Percentiles rank a stretch among this genome's conserved stretches.
These are phyloP conservation scores for Myxozyma kluyveri DNA, from an alignment of 805 yeast species.

Conservation along the genomic window DNA sequence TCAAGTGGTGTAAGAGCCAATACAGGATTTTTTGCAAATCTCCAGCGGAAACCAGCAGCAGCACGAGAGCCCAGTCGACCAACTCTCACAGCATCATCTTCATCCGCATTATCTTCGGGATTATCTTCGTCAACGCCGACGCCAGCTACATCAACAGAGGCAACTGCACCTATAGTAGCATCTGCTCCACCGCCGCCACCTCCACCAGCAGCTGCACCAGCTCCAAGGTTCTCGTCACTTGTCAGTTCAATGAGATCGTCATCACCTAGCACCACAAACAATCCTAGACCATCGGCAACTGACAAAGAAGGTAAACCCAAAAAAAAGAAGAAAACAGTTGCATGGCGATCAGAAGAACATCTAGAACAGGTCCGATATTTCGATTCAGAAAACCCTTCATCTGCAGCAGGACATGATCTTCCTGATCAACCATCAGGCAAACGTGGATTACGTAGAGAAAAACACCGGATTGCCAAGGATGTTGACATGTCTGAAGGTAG, in stretches of 20 bases:
- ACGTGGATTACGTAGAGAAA: constrained; percentile 18
- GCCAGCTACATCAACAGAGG: neutral
- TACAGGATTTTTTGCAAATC: constrained; percentile 22
- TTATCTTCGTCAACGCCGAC: neutral
- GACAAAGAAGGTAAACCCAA: constrained; percentile 7
- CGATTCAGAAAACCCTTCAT: constrained; percentile 32
- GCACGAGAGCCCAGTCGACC: constrained; percentile 6
- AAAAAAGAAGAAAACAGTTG: constrained; percentile 34
- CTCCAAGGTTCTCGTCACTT: neutral
- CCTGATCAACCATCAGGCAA: constrained; percentile 6
- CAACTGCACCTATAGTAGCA: neutral
- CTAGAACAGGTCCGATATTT: constrained; percentile 36
- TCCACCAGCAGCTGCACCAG: constrained; percentile 7
- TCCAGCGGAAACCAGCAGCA: constrained; percentile 17
- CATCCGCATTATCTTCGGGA: constrained; percentile 3
- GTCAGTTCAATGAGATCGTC: neutral
- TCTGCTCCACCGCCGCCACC: constrained; percentile 3
- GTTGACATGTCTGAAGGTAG: neutral
- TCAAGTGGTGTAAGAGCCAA: neutral
- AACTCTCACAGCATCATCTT: constrained; percentile 1
- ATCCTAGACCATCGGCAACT: neutral
- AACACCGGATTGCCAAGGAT: neutral
- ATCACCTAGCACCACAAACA: neutral
- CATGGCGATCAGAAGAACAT: constrained; percentile 37
- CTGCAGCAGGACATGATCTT: constrained; percentile 13